phyloP scores from a whole-genome alignment of 306 rosid species.

The Coriaria nepalensis region DNA sequence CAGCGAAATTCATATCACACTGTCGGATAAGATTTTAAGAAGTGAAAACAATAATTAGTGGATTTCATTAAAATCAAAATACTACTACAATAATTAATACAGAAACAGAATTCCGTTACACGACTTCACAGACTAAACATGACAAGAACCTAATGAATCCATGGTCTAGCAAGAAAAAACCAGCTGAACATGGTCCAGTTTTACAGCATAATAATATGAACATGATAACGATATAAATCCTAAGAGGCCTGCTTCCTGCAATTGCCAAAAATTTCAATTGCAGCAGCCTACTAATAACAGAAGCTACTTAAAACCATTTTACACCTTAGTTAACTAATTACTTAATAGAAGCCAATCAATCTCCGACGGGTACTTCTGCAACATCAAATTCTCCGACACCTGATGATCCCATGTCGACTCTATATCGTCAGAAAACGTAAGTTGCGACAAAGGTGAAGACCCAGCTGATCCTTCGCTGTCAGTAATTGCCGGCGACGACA shows the following conservation, averaged over 20 bases:
- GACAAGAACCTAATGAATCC: constrained; percentile 12
- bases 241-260: constrained; percentile 34
- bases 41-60: too few species aligned
- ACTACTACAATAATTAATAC: too few species aligned
- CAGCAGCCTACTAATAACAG: constrained; percentile 26
- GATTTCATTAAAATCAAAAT: background rate
- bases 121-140: background rate
- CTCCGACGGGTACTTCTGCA: constrained; percentile 79
- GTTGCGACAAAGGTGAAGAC: constrained; percentile 73
- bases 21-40: too few species aligned
- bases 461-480: constrained; percentile 65
- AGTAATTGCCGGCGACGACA: constrained; percentile 9
- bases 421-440: constrained; percentile 39
- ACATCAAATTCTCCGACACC: constrained; percentile 30
- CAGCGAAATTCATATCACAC: too few species aligned
- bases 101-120: too few species aligned
- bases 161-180: constrained; percentile 52
- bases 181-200: constrained; percentile 40
- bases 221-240: constrained; percentile 17
- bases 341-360: constrained; percentile 50
- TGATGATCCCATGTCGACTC: constrained; percentile 51
- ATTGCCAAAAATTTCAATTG: constrained; percentile 57
- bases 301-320: too few species aligned
- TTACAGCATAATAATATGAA: constrained; percentile 31
- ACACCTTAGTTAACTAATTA: too few species aligned